These are phyloP conservation scores for Sutorius eximius DNA, from an alignment of 1,284 basidiomycete species.

Conservation along the genomic window DNA sequence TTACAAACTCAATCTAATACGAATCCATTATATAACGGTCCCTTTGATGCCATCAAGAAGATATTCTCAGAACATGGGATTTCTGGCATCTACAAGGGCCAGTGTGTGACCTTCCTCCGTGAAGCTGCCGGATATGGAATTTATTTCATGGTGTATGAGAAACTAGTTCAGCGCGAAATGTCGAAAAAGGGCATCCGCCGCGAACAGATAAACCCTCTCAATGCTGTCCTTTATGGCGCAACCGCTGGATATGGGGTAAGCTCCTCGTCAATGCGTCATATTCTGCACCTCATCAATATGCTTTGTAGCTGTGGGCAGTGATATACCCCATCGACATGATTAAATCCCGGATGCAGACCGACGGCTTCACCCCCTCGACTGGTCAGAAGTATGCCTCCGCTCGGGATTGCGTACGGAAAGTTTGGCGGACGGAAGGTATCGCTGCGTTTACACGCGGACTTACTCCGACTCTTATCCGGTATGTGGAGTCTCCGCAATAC, in stretches of 20 bases:
- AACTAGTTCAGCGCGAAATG: conserved; percentile 85
- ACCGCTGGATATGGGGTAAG: conserved; percentile 81
- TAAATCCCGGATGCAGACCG: conserved; percentile 94
- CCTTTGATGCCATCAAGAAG: conserved; percentile 82
- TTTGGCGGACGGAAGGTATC: conserved; percentile 81
- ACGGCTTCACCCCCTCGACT: conserved; percentile 73
- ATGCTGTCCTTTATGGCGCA: conserved; percentile 83
- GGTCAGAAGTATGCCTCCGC: conserved; percentile 83
- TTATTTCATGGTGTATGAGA: conserved; percentile 95
- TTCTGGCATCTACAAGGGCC: conserved; percentile 87
- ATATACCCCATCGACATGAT: conserved; percentile 96
- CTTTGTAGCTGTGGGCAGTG: conserved; percentile 69
- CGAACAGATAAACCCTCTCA: conserved; percentile 75
- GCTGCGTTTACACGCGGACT: conserved; percentile 89
- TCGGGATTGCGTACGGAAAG: conserved; percentile 78
- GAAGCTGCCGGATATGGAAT: conserved; percentile 85
- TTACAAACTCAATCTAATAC: conserved; percentile 84
- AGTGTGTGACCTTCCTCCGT: conserved; percentile 85
- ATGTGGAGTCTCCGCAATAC: conserved; percentile 27
- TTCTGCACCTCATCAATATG: not conserved
- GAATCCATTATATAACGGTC: conserved; percentile 77
- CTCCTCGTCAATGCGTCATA: conserved; percentile 1
- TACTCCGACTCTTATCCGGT: conserved; percentile 89
- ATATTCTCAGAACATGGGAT: conserved; percentile 78
- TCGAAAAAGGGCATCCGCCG: conserved; percentile 64